Evolutionary conservation across 2,329 filamentous ascomycete species (phyloP), one percentile per base, ranked within the genome.

Genomic region (Colletotrichum tabaci): DNA sequence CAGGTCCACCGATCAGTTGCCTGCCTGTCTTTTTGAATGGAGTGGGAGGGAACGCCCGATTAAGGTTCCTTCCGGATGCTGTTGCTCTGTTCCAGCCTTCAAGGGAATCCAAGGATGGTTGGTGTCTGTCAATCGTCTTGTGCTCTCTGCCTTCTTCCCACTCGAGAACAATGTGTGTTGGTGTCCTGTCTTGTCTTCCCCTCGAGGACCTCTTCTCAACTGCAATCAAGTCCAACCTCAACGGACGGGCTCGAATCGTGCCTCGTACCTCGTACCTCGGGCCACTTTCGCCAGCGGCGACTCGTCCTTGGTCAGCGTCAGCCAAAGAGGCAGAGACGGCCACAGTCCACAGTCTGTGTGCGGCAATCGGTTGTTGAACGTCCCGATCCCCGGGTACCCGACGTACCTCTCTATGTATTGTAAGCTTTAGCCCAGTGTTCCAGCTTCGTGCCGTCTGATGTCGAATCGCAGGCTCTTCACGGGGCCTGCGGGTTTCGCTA

Each of bases 351-450:
- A 35, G 50, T 35, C 50, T 35, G 30, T 35, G 30, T 35, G 30
- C 30, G 30, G 30, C 30, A 35, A 35, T 35, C 30, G 30, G 58
- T 35, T 42, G 60, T 42, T 46, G 26, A 49, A 18, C 18, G 60
- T 42, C 46, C 13, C 15, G 55, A 67, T 56, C 49, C 35, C 57
- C 64, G 38, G 57, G 44, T 44, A 21, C 56, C 35, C 50, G 18
- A 26, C 49, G 15, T 38, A 21, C 38, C 30, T 35, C 8, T 35
- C 30, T 35, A 35, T 35, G 30, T 35, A 2, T 35, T 35, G 15
- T 58, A 71, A 63, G 65, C 68, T 71, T 58, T 65, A 63, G 47
- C 26, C 68, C 65, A 68, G 68, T 68, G 68, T 71, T 71, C 68
- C 68, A 68, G 68, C 58, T 68, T 38, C 38, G 52, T 63, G 68